Evolutionary conservation across 2,329 filamentous ascomycete species (phyloP).

Genomic region (Metarhizium rileyi): DNA sequence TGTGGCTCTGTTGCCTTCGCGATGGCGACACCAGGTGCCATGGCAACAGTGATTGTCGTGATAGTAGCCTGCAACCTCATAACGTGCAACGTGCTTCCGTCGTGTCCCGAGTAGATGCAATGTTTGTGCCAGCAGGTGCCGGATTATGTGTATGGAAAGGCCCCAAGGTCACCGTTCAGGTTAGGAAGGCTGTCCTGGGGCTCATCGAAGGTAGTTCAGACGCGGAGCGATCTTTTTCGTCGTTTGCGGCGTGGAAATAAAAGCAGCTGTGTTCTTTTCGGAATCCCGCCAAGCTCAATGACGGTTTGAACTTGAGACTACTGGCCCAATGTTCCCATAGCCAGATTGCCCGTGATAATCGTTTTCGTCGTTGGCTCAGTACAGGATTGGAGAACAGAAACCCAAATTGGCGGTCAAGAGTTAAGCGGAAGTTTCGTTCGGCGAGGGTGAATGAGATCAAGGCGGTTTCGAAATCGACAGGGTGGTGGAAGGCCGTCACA

Average conservation of each 20-base stretch:
- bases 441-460: not conserved
- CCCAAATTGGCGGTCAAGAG: not conserved
- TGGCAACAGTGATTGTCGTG: conserved; percentile 2
- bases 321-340: not conserved
- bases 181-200: not conserved
- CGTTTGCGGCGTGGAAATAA: not conserved
- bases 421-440: not conserved
- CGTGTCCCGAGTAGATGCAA: not conserved
- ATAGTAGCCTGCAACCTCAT: conserved; percentile 7
- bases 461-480: not conserved
- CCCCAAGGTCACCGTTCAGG: not conserved
- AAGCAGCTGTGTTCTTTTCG: not conserved
- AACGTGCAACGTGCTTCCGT: not conserved
- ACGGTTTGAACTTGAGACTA: not conserved
- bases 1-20: not conserved
- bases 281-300: not conserved
- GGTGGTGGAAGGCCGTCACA: not conserved
- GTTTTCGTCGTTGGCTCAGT: not conserved
- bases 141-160: not conserved
- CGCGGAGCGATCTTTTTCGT: not conserved
- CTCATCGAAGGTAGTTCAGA: conserved; percentile 2
- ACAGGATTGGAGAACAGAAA: not conserved
- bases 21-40: conserved; percentile 1
- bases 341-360: not conserved
- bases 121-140: not conserved